phyloP scores from a whole-genome alignment of 1,284 basidiomycete genomes.

The Phenoliferia sp. region DNA sequence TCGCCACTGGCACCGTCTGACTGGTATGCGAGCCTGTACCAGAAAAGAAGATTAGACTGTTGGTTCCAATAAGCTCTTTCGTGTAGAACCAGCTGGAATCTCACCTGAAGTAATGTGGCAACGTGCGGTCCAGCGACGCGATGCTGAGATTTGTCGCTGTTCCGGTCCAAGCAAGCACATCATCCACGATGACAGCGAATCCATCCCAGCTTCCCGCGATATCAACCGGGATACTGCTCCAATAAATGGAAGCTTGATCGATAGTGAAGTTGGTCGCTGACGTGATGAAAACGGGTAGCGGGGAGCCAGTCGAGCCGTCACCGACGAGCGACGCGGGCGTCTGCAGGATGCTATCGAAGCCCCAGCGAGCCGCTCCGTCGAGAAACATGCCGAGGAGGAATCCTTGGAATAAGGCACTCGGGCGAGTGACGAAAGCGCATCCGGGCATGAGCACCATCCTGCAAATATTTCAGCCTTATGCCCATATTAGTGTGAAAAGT shows the following conservation, averaged over 20 bases:
- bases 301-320: slow-evolving; percentile 66
- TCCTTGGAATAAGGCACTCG: slow-evolving; percentile 71
- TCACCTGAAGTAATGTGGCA: slow-evolving; percentile 68
- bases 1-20: slow-evolving; percentile 58
- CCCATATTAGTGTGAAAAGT: slow-evolving; percentile 50
- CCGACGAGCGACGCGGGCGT: slow-evolving; percentile 67
- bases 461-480: slow-evolving; percentile 57
- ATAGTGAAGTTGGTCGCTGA: slow-evolving; percentile 59
- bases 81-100: not conserved
- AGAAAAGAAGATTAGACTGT: too few relatives aligned
- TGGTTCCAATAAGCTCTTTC: not conserved
- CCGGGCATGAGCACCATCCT: slow-evolving; percentile 67
- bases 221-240: slow-evolving; percentile 54
- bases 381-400: slow-evolving; percentile 74
- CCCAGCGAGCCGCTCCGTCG: slow-evolving; percentile 54
- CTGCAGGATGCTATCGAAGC: slow-evolving; percentile 73
- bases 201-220: slow-evolving; percentile 47
- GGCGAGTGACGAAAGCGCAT: slow-evolving; percentile 72
- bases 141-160: slow-evolving; percentile 61
- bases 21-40: slow-evolving; percentile 41
- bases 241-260: slow-evolving; percentile 57
- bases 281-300: slow-evolving; percentile 65
- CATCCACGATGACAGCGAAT: slow-evolving; percentile 73
- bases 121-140: slow-evolving; percentile 53
- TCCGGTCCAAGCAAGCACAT: slow-evolving; percentile 71